phyloP scores from a whole-genome alignment of 768 basidiomycete species.

The Coprinopsis cinerea region DNA sequence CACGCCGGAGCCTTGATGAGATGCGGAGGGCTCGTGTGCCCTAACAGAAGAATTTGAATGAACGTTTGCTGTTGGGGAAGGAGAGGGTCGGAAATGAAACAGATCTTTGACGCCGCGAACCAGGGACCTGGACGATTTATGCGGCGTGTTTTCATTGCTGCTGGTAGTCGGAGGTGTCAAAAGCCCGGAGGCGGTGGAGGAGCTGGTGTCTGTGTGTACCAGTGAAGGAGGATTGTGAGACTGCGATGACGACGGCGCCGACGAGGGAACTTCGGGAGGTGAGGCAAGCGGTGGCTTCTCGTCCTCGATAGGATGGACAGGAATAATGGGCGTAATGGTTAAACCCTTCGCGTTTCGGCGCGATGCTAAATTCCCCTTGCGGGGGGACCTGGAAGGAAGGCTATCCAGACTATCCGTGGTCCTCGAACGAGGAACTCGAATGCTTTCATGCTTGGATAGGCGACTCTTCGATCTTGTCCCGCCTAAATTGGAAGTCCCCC shows the following conservation, averaged over 20 bases:
- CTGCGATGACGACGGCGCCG: not conserved
- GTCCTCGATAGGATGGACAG: slow-evolving; percentile 12
- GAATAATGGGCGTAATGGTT: slow-evolving; percentile 28
- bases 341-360: slow-evolving; percentile 30
- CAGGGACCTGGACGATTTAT: slow-evolving; percentile 43
- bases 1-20: slow-evolving; percentile 22
- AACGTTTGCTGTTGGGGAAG: slow-evolving; percentile 22
- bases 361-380: slow-evolving; percentile 16
- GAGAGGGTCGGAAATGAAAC: slow-evolving; percentile 43
- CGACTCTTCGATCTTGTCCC: slow-evolving; percentile 58
- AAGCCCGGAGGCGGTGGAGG: not conserved
- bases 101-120: slow-evolving; percentile 58
- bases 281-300: not conserved
- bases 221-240: slow-evolving; percentile 16
- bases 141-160: slow-evolving; percentile 7
- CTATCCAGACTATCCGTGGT: slow-evolving; percentile 36
- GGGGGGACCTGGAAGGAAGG: slow-evolving; percentile 21
- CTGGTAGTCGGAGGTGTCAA: not conserved
- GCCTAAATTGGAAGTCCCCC: slow-evolving; percentile 54
- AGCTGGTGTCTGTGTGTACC: not conserved
- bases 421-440: slow-evolving; percentile 57
- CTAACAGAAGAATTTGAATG: slow-evolving; percentile 1
- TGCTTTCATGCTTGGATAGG: slow-evolving; percentile 63
- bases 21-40: not conserved
- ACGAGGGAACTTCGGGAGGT: not conserved